Evolutionary conservation across 768 basidiomycete genomes (phyloP), one percentile per base, ranked within the genome.

Genomic region (Rhodotorula toruloides): DNA sequence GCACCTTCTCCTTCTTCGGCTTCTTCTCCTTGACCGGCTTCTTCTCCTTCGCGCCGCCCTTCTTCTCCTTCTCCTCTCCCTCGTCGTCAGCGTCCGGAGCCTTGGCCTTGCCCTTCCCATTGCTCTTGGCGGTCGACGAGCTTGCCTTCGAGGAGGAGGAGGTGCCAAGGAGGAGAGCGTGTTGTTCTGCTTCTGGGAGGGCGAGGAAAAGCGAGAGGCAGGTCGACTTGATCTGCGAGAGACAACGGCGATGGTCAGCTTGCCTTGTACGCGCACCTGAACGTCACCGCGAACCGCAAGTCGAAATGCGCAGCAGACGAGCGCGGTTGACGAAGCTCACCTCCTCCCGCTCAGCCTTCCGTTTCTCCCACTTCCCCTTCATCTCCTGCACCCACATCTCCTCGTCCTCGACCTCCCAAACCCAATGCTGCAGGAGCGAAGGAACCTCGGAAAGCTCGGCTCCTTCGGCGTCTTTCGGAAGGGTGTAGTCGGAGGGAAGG

Each of bases 371-470:
- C 74, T 83, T 88, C 68, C 87, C 85, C 68, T 80, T 79, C 19
- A 82, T 81, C 73, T 83, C 84, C 74, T 84, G 85, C 0, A 88
- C 87, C 39, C 91, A 76, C 83, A 86, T 87, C 68, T 82, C 80
- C 27, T 81, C 71, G 5, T 83, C 81, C 72, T 83, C 84, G 17
- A 88, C 85, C 76, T 94, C 91, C 91, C 91, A 94, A 57, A 88
- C 81, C 90, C 89, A 93, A 29, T 87, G 79, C 67, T 83, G 86
- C 40, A 89, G 77, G n/a, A 83, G 79, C 66, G 56, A 37, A 0
- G 46, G 50, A 14, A 65, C 63, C 44, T 46, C 44, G 46, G 61
- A 55, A 19, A 64, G 32, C 27, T 55, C 49, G 29, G 25, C 13
- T 17, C 3, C 3, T 16, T n/a, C 19, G 21, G 17, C 22, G 39